Conservation (phyloP, 208 protist species). For the Porcisia hertigi region DNA sequence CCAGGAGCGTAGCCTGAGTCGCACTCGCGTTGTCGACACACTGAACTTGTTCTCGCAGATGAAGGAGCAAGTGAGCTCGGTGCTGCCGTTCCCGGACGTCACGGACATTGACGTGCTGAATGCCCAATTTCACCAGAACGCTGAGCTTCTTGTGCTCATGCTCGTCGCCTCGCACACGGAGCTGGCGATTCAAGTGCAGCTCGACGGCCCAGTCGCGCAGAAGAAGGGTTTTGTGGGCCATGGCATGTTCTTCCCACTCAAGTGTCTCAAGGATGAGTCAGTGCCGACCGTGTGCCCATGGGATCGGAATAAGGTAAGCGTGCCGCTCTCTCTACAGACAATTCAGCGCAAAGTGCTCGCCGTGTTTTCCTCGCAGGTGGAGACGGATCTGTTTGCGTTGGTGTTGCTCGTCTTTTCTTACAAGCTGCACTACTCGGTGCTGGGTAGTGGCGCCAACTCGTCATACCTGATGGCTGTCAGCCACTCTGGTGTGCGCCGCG, state of each 20-base stretch:
- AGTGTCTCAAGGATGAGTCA: slow-evolving; percentile 52
- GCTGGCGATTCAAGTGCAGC: slow-evolving; percentile 62
- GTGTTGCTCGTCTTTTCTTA: slow-evolving; percentile 67
- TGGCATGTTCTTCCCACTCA: slow-evolving; percentile 70
- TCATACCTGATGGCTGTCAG: slow-evolving; percentile 37
- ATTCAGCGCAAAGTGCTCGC: slow-evolving; percentile 60
- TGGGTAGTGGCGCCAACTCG: slow-evolving; percentile 18
- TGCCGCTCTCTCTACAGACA: slow-evolving; percentile 68
- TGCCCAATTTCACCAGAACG: slow-evolving; percentile 55
- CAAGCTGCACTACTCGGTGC: slow-evolving; percentile 37
- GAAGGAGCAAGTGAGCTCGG: slow-evolving; percentile 65
- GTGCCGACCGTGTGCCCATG: slow-evolving; percentile 75
- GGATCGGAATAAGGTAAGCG: slow-evolving; percentile 48
- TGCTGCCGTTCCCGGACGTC: slow-evolving; percentile 66
- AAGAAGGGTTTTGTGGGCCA: slow-evolving; percentile 54
- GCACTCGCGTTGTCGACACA: slow-evolving; percentile 60
- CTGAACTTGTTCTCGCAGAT: slow-evolving; percentile 68
- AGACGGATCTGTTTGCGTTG: slow-evolving; percentile 57
- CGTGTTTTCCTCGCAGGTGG: slow-evolving; percentile 63
- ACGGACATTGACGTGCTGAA: slow-evolving; percentile 63
- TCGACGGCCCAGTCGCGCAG: slow-evolving; percentile 45
- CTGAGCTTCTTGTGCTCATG: slow-evolving; percentile 48
- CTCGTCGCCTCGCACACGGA: slow-evolving; percentile 65
- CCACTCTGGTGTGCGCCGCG: slow-evolving; percentile 48
- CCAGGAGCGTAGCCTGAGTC: slow-evolving; percentile 60